Evolutionary conservation across 2,329 filamentous ascomycete species (phyloP).

Genomic region (Fusarium solani-melongenae): DNA sequence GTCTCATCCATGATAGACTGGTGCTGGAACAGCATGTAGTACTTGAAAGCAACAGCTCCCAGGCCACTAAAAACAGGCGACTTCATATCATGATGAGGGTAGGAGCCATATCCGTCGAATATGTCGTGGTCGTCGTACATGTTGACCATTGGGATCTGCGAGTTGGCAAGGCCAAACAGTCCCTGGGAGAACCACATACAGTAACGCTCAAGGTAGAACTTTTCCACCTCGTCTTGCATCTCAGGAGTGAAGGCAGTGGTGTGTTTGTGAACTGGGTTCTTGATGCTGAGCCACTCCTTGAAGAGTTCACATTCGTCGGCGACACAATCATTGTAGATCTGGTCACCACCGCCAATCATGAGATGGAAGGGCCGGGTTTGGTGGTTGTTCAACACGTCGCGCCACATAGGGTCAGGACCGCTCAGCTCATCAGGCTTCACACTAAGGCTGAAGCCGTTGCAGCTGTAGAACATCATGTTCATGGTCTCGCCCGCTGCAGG

Average conservation of each 20-base stretch:
- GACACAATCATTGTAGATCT: conserved; percentile 93
- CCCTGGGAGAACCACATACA: conserved; percentile 97
- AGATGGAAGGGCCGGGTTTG: conserved; percentile 95
- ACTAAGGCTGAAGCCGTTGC: conserved; percentile 91
- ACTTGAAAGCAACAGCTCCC: conserved; percentile 94
- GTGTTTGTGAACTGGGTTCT: conserved; percentile 83
- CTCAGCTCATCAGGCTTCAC: conserved; percentile 84
- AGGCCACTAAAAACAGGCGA: conserved; percentile 90
- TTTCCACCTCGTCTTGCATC: conserved; percentile 89
- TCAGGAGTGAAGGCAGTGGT: conserved; percentile 79
- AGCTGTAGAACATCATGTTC: conserved; percentile 99
- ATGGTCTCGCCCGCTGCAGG: conserved; percentile 85
- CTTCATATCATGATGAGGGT: conserved; percentile 90
- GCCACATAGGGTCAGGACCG: conserved; percentile 96
- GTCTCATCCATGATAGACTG: conserved; percentile 87
- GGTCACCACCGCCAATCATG: conserved; percentile 97
- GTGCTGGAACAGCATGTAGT: conserved; percentile 98
- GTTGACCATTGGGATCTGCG: conserved; percentile 98
- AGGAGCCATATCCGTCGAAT: conserved; percentile 92
- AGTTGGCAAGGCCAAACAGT: conserved; percentile 89
- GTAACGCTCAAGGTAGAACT: conserved; percentile 89
- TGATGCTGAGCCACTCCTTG: conserved; percentile 84
- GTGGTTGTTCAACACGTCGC: conserved; percentile 92
- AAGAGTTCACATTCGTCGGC: conserved; percentile 81
- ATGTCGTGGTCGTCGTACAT: conserved; percentile 97